Conservation (phyloP, 2,329 filamentous ascomycete genomes). For the Cladosporium austrohemisphaericum region DNA sequence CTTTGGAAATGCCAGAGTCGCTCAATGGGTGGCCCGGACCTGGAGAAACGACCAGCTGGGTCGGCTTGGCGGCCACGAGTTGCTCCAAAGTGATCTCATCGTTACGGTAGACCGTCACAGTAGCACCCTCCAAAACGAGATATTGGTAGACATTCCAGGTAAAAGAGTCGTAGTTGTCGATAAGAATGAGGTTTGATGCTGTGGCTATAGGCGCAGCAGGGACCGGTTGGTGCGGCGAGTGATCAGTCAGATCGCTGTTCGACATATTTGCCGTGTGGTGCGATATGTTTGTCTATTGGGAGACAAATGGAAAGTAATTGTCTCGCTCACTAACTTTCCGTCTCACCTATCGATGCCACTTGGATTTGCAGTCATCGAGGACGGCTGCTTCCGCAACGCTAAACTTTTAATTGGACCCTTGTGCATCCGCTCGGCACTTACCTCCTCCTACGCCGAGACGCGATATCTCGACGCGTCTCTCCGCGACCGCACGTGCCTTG, state of each 20-base stretch:
- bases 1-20: slow-evolving; percentile 90
- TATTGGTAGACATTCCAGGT: slow-evolving; percentile 99
- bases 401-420: no score
- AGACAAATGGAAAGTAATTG: neutral
- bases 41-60: slow-evolving; percentile 90
- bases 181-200: slow-evolving; percentile 86
- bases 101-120: slow-evolving; percentile 83
- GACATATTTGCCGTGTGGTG: slow-evolving; percentile 22
- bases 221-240: slow-evolving; percentile 81
- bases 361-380: slow-evolving; percentile 10
- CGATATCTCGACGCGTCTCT: neutral
- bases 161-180: slow-evolving; percentile 99
- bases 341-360: neutral
- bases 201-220: slow-evolving; percentile 68
- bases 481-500: slow-evolving; percentile 1
- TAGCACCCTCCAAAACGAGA: slow-evolving; percentile 86
- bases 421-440: no score
- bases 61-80: slow-evolving; percentile 77
- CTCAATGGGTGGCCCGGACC: slow-evolving; percentile 88
- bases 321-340: neutral
- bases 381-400: slow-evolving; percentile 2
- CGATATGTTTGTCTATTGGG: neutral
- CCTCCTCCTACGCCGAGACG: no score
- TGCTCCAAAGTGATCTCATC: slow-evolving; percentile 85
- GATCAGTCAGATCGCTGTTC: slow-evolving; percentile 58